phyloP scores from a whole-genome alignment of 2,329 filamentous ascomycete species.

The Westerdykella sp. region DNA sequence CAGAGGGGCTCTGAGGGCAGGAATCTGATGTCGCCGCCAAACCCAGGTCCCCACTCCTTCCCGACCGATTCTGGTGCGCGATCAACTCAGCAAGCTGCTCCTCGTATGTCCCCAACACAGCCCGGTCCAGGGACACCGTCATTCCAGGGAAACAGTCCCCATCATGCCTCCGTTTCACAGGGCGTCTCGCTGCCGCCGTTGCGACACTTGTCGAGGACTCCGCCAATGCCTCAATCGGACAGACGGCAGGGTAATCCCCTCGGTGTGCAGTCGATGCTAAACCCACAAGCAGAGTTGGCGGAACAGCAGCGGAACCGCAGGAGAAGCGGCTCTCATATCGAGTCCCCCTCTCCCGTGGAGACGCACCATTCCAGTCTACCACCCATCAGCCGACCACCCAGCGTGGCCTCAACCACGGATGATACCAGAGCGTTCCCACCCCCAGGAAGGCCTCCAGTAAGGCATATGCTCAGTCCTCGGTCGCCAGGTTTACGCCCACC shows the following conservation, averaged over 20 bases:
- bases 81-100: constrained; percentile 18
- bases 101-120: constrained; percentile 25
- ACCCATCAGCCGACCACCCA: constrained; percentile 32
- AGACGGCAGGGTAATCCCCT: constrained; percentile 31
- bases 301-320: constrained; percentile 29
- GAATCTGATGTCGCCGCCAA: constrained; percentile 24
- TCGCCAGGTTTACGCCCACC: constrained; percentile 50
- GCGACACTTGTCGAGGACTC: constrained; percentile 31
- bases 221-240: constrained; percentile 27
- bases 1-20: constrained; percentile 30
- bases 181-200: constrained; percentile 30
- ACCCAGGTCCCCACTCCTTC: constrained; percentile 1
- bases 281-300: constrained; percentile 36
- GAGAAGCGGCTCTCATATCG: constrained; percentile 41
- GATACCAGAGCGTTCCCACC: constrained; percentile 25
- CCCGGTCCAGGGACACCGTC: constrained; percentile 22
- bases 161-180: constrained; percentile 11
- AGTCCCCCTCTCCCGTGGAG: constrained; percentile 37
- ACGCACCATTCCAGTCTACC: constrained; percentile 31
- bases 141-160: constrained; percentile 16
- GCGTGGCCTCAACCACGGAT: constrained; percentile 28
- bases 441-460: constrained; percentile 24
- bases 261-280: constrained; percentile 44
- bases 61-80: constrained; percentile 11
- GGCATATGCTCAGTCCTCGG: constrained; percentile 53